These are phyloP conservation scores for Solanum bulbocastanum DNA, from an alignment of 257 asterid genomes.

Conservation along the genomic window DNA sequence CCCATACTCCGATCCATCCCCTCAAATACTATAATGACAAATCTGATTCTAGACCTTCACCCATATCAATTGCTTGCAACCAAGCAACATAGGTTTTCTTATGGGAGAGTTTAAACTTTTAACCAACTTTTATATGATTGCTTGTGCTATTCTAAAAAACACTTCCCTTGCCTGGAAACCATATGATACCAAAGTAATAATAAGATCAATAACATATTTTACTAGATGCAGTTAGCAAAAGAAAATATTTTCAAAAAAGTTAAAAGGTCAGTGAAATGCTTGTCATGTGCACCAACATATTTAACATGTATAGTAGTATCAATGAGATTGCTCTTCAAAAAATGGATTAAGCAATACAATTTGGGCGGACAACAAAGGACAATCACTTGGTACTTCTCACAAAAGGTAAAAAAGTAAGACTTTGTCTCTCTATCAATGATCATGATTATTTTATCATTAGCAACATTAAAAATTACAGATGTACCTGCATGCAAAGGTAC, in stretches of 20 bases:
- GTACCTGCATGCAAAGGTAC: conserved; percentile 39
- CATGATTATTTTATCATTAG: not conserved
- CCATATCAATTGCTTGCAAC: not conserved
- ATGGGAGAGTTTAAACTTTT: not conserved
- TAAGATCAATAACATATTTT: not conserved
- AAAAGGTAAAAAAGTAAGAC: not conserved
- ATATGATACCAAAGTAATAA: not conserved
- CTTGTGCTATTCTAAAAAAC: not conserved
- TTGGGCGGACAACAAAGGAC: not conserved
- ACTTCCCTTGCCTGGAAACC: not conserved
- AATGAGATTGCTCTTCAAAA: not conserved
- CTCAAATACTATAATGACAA: not conserved
- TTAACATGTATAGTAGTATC: not conserved
- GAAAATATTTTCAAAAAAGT: not conserved
- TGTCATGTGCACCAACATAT: not conserved
- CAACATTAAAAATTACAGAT: not conserved
- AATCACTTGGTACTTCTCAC: not conserved
- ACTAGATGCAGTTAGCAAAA: not conserved
- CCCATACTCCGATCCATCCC: not conserved
- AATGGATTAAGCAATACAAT: not conserved
- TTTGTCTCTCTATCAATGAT: not conserved
- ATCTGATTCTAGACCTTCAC: not conserved
- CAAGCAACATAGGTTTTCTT: not conserved
- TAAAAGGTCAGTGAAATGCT: not conserved
- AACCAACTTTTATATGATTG: not conserved